Evolutionary conservation across 805 yeast genomes (phyloP).

Genomic region (Candida insectorum): DNA sequence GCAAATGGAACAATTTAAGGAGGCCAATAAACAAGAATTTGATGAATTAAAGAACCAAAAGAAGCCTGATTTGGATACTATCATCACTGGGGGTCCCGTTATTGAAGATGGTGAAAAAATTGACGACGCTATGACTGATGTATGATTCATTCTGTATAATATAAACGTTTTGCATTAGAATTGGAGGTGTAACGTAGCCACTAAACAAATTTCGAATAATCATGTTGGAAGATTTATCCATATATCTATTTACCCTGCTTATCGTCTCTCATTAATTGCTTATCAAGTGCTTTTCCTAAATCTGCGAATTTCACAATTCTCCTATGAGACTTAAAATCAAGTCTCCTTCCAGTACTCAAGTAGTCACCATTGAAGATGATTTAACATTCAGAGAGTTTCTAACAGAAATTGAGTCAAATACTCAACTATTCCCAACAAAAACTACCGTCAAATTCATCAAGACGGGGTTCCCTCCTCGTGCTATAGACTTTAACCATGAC

Average conservation of each 20-base stretch:
- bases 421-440: constrained; percentile 1
- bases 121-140: constrained; percentile 18
- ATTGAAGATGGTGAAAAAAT: constrained; percentile 4
- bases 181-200: no score
- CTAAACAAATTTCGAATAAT: no score
- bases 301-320: neutral
- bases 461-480: constrained; percentile 67
- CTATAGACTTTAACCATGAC: no score
- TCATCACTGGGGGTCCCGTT: constrained; percentile 22
- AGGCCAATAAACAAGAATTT: constrained; percentile 43
- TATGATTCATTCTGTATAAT: no score
- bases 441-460: constrained; percentile 27
- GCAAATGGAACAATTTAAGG: constrained; percentile 34
- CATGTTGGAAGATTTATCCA: no score
- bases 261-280: no score
- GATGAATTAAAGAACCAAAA: constrained; percentile 31
- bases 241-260: no score
- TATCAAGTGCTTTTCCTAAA: no score
- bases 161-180: no score
- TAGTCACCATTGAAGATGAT: constrained; percentile 28
- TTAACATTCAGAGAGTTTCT: constrained; percentile 31
- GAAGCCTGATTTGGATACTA: constrained; percentile 36
- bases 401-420: constrained; percentile 9
- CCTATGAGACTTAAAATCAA: constrained; percentile 14
- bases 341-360: constrained; percentile 7